Conservation (phyloP, 768 basidiomycete genomes). For the Boletus barrowsii region DNA sequence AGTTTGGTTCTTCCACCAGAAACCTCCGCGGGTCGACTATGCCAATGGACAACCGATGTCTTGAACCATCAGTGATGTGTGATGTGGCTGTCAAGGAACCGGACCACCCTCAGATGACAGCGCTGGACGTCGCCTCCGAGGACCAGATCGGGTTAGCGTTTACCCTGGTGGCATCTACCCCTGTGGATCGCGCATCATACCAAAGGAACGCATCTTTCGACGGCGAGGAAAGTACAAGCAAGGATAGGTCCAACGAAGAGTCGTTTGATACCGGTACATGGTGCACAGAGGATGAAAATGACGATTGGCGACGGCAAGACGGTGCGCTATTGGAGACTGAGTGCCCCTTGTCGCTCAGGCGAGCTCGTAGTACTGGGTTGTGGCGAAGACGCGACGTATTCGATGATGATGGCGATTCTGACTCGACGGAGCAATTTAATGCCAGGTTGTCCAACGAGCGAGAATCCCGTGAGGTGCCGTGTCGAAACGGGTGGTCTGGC, state of each 20-base stretch:
- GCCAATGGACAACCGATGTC: not conserved
- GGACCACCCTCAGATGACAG: not conserved
- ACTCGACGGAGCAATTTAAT: constrained; percentile 11
- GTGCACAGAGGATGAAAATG: not conserved
- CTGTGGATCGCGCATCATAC: not conserved
- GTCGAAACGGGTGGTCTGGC: not conserved
- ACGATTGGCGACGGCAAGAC: not conserved
- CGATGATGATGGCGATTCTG: constrained; percentile 4
- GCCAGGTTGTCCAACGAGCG: not conserved
- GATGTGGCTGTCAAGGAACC: not conserved
- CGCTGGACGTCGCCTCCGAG: not conserved
- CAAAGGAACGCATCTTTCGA: not conserved
- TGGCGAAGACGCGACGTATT: not conserved
- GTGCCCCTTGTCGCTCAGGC: not conserved
- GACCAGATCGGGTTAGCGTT: not conserved
- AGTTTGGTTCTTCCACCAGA: too few species aligned
- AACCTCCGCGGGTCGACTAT: not conserved
- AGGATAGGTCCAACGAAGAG: not conserved
- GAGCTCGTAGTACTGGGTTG: not conserved
- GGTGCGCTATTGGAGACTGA: not conserved
- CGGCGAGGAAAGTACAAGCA: not conserved
- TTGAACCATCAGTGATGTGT: not conserved
- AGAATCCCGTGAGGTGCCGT: not conserved
- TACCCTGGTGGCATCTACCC: not conserved
- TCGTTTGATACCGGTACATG: not conserved